Conservation (phyloP, 2,329 filamentous ascomycete species). For the Neonectria hederae region DNA sequence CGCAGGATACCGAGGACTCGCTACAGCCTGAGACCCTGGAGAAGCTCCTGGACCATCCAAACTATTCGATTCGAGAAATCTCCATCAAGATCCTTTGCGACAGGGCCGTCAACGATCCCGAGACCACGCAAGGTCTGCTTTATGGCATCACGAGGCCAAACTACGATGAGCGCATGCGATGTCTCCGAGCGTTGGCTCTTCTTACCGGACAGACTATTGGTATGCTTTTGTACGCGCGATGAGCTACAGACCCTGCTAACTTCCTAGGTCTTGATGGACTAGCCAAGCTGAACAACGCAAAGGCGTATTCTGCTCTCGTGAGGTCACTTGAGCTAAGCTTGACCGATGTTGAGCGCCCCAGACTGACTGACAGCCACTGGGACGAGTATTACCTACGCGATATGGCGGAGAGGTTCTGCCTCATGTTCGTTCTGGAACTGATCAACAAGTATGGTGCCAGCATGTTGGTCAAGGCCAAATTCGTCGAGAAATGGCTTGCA, state of each 20-base stretch:
- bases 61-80: conserved; percentile 76
- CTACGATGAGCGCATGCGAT: conserved; percentile 67
- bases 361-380: conserved; percentile 64
- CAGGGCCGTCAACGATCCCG: conserved; percentile 66
- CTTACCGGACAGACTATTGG: conserved; percentile 56
- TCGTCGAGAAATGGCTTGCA: conserved; percentile 78
- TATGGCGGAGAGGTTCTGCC: conserved; percentile 67
- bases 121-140: conserved; percentile 61
- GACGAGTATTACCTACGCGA: conserved; percentile 72
- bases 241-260: neutral
- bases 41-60: conserved; percentile 75
- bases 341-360: conserved; percentile 58
- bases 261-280: conserved; percentile 50
- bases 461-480: conserved; percentile 68
- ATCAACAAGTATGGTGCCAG: conserved; percentile 67
- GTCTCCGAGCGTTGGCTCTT: conserved; percentile 64
- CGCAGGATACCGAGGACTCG: conserved; percentile 78
- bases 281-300: conserved; percentile 58
- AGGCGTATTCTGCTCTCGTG: conserved; percentile 67
- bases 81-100: conserved; percentile 68
- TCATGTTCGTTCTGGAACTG: conserved; percentile 67
- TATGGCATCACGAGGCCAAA: conserved; percentile 67
- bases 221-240: conserved; percentile 25
- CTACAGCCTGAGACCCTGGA: conserved; percentile 72
- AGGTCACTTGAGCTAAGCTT: conserved; percentile 67